These are phyloP conservation scores for Lachancea lanzarotensis DNA, from an alignment of 805 yeast genomes.

Conservation along the genomic window DNA sequence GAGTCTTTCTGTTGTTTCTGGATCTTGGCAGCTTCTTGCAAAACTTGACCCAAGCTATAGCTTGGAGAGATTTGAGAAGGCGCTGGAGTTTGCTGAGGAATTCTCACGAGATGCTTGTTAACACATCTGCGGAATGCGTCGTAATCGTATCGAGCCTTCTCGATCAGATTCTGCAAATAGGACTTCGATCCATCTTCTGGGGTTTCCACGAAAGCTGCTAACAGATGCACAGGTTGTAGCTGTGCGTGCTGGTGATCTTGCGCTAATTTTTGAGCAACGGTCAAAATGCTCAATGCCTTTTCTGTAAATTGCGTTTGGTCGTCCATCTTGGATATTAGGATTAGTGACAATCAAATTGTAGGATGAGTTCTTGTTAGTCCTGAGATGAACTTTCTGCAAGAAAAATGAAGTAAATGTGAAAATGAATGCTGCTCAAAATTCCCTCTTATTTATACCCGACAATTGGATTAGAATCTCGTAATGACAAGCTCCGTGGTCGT, in stretches of 20 bases:
- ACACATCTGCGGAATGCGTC: slow-evolving; percentile 69
- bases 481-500: not conserved
- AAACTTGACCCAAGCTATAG: slow-evolving; percentile 66
- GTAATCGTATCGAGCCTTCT: slow-evolving; percentile 87
- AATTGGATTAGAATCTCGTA: too few relatives aligned
- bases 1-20: slow-evolving; percentile 85
- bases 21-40: slow-evolving; percentile 68
- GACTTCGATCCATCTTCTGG: slow-evolving; percentile 48
- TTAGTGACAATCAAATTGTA: not conserved
- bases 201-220: slow-evolving; percentile 80
- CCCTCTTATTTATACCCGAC: not conserved
- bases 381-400: not conserved
- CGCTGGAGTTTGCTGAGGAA: slow-evolving; percentile 86
- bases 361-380: not conserved
- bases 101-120: slow-evolving; percentile 71
- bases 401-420: too few relatives aligned
- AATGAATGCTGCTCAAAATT: not conserved
- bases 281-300: slow-evolving; percentile 77
- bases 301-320: slow-evolving; percentile 78
- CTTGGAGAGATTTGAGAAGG: slow-evolving; percentile 76
- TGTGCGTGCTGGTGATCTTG: slow-evolving; percentile 79
- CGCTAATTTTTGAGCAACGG: slow-evolving; percentile 75
- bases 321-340: slow-evolving; percentile 29
- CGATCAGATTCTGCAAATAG: slow-evolving; percentile 75
- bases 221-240: slow-evolving; percentile 77